Percentiles rank a stretch among this genome's conserved stretches.
Evolutionary conservation across 768 basidiomycete genomes (phyloP).

Genomic region (Hebeloma cylindrosporum): DNA sequence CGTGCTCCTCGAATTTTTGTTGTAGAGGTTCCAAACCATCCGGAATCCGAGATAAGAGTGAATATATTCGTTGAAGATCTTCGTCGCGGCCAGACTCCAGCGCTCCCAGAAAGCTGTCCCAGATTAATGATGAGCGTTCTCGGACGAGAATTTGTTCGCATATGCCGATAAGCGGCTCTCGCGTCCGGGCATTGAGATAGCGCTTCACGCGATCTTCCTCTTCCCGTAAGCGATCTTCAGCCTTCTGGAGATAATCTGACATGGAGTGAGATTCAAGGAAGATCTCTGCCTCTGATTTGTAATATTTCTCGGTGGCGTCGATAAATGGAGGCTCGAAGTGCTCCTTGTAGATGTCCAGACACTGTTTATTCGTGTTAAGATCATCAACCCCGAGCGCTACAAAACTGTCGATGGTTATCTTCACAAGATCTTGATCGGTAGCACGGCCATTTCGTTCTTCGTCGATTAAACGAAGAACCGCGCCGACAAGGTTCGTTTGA

Average conservation of each 20-base stretch:
- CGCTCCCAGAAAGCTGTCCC: slow-evolving; percentile 88
- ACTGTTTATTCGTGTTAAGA: slow-evolving; percentile 85
- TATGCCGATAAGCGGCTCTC: slow-evolving; percentile 73
- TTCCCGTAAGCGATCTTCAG: slow-evolving; percentile 88
- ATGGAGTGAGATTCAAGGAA: slow-evolving; percentile 89
- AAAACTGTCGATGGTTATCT: slow-evolving; percentile 93
- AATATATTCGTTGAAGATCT: slow-evolving; percentile 94
- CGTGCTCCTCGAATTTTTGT: slow-evolving; percentile 93
- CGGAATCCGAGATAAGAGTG: slow-evolving; percentile 84
- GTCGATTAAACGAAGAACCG: slow-evolving; percentile 88
- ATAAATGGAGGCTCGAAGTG: slow-evolving; percentile 92
- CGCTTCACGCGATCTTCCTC: slow-evolving; percentile 95
- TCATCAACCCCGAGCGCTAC: slow-evolving; percentile 95
- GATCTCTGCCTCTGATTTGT: slow-evolving; percentile 86
- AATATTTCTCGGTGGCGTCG: slow-evolving; percentile 85
- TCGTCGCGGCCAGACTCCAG: slow-evolving; percentile 94
- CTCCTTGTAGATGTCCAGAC: slow-evolving; percentile 90
- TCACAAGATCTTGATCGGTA: slow-evolving; percentile 90
- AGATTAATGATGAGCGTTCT: slow-evolving; percentile 81
- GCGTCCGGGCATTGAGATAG: slow-evolving; percentile 89
- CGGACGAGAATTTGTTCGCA: slow-evolving; percentile 94
- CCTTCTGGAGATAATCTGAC: slow-evolving; percentile 93
- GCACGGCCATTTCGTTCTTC: slow-evolving; percentile 91
- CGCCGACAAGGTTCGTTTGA: slow-evolving; percentile 81
- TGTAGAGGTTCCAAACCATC: slow-evolving; percentile 89